Evolutionary conservation across 495 filamentous ascomycete species (phyloP).

Genomic region (Saxophila tyrrhenica): DNA sequence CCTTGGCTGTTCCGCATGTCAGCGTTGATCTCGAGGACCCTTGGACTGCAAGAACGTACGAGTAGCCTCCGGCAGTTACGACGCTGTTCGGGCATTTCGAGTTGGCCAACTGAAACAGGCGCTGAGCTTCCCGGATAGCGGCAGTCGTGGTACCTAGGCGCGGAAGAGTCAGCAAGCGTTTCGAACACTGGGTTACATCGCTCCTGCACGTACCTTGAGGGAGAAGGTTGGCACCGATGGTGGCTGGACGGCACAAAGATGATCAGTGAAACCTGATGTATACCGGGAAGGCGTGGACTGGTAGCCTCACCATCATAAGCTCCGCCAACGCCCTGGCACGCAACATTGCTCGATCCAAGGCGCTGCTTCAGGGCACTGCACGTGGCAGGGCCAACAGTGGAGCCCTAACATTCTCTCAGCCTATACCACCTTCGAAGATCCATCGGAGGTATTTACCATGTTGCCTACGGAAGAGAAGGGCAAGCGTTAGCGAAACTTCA

Average conservation of each 20-base stretch:
- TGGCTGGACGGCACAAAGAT: neutral
- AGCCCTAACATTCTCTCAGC: conserved; percentile 9
- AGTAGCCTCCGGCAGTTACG: conserved; percentile 12
- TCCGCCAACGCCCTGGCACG: conserved; percentile 34
- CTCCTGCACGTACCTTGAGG: no score
- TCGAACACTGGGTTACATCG: no score
- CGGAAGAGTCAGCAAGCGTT: no score
- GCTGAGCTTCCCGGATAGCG: conserved; percentile 34
- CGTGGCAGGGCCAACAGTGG: conserved; percentile 28
- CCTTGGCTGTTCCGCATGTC: neutral
- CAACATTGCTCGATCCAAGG: conserved; percentile 25
- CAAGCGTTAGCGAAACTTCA: no score
- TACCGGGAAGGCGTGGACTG: neutral
- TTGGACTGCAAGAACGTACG: conserved; percentile 11
- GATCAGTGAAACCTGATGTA: neutral
- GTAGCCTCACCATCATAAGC: conserved; percentile 11
- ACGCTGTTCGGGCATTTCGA: conserved; percentile 6
- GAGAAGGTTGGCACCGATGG: neutral
- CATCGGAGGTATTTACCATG: neutral
- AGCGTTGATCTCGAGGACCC: neutral
- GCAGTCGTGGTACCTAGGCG: conserved; percentile 24
- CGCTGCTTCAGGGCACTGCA: conserved; percentile 20
- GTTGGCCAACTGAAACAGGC: conserved; percentile 22
- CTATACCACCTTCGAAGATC: conserved; percentile 9
- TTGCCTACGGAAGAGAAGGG: no score